These are phyloP conservation scores for Biscogniauxia marginata DNA, from an alignment of 2,329 filamentous ascomycete species.

Conservation along the genomic window DNA sequence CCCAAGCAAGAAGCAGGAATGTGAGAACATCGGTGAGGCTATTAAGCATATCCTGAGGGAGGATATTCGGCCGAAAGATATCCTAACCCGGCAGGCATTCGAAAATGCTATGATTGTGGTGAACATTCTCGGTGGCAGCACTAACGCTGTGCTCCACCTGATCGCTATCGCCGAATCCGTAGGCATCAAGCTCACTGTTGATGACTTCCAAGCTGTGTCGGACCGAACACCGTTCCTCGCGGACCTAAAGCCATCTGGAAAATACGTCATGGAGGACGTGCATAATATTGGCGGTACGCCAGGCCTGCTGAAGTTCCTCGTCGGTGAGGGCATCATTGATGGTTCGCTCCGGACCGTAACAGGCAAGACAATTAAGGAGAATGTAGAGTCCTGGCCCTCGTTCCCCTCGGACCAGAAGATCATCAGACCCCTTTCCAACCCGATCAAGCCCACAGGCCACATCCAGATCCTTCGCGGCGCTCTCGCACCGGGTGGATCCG, in stretches of 20 bases:
- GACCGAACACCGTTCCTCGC: slow-evolving; percentile 78
- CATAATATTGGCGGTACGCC: slow-evolving; percentile 88
- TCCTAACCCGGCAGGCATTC: slow-evolving; percentile 77
- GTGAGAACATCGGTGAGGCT: slow-evolving; percentile 67
- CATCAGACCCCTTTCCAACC: slow-evolving; percentile 76
- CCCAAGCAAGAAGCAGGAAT: slow-evolving; percentile 69
- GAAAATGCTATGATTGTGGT: slow-evolving; percentile 84
- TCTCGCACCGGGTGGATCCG: slow-evolving; percentile 80
- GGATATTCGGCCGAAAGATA: slow-evolving; percentile 74
- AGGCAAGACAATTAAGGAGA: slow-evolving; percentile 85
- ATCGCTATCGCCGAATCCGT: slow-evolving; percentile 82
- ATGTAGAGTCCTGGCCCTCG: slow-evolving; percentile 71
- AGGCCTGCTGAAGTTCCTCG: slow-evolving; percentile 81
- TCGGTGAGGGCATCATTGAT: slow-evolving; percentile 79
- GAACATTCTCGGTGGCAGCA: slow-evolving; percentile 80
- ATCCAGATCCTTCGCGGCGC: slow-evolving; percentile 86
- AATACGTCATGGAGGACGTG: slow-evolving; percentile 81
- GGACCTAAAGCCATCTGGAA: slow-evolving; percentile 81
- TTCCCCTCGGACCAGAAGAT: slow-evolving; percentile 77
- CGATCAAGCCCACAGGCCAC: slow-evolving; percentile 84
- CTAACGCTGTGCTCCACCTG: slow-evolving; percentile 81
- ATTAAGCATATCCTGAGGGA: slow-evolving; percentile 74
- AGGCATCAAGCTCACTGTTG: slow-evolving; percentile 77
- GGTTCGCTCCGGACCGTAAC: slow-evolving; percentile 82
- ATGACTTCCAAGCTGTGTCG: slow-evolving; percentile 82